A percentile compares a stretch with the other conserved stretches of the same genome.
Evolutionary conservation across 1,139 yeast genomes (phyloP).

Genomic region (Geotrichum bryndzae): DNA sequence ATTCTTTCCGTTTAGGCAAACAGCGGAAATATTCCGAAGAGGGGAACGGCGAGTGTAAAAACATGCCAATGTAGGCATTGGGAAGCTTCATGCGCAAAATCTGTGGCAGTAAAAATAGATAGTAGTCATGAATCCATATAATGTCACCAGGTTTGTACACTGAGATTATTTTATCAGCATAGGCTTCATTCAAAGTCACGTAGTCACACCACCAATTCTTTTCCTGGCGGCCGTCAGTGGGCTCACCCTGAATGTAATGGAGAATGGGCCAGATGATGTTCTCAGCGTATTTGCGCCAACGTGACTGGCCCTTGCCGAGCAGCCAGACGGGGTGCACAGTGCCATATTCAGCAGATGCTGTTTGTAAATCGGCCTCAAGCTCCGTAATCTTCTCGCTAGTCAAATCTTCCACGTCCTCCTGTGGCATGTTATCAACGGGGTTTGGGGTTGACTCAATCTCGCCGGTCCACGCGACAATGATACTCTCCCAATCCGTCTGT

Average conservation of each 20-base stretch:
- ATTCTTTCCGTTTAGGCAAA: constrained; percentile 70
- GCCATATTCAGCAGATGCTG: constrained; percentile 36
- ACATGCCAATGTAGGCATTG: constrained; percentile 74
- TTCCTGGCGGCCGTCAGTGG: constrained; percentile 66
- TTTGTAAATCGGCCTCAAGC: constrained; percentile 14
- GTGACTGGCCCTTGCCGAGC: constrained; percentile 51
- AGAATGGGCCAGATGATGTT: constrained; percentile 89
- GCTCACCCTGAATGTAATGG: constrained; percentile 77
- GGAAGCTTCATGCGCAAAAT: constrained; percentile 76
- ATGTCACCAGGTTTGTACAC: constrained; percentile 85
- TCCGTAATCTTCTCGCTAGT: constrained; percentile 19
- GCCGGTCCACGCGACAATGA: constrained; percentile 90
- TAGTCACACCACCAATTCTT: constrained; percentile 86
- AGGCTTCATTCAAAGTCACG: constrained; percentile 83
- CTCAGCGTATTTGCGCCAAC: constrained; percentile 90
- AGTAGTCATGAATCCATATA: constrained; percentile 93
- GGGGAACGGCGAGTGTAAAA: constrained; percentile 66
- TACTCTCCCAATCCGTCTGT: constrained; percentile 68
- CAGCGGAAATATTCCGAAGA: constrained; percentile 93
- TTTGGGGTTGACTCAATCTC: constrained; percentile 41
- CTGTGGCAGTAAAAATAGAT: constrained; percentile 77
- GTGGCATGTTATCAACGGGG: constrained; percentile 15
- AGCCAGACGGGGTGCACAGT: constrained; percentile 75
- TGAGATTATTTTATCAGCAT: constrained; percentile 66
- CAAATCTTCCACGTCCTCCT: constrained; percentile 15